Evolutionary conservation across 1,139 yeast species (phyloP).

Genomic region (Scheffersomyces quercinus): DNA sequence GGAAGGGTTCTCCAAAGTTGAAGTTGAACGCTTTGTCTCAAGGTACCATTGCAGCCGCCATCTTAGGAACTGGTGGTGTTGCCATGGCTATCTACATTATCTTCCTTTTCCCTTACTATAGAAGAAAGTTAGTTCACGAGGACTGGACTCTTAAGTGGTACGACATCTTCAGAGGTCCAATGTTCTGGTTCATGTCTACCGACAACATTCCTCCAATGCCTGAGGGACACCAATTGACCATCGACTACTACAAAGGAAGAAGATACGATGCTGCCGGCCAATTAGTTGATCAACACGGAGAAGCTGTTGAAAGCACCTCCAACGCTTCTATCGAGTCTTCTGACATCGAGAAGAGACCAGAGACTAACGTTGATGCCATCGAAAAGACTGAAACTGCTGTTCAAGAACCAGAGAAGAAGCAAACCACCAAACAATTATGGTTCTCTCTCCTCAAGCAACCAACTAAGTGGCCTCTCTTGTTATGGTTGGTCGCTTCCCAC

Average conservation of each 20-base stretch:
- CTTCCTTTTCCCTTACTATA: conserved; percentile 63
- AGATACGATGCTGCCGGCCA: conserved; percentile 33
- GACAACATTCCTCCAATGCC: conserved; percentile 70
- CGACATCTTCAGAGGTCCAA: conserved; percentile 60
- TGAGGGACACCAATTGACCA: conserved; percentile 52
- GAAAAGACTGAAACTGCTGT: conserved; percentile 10
- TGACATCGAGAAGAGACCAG: conserved; percentile 12
- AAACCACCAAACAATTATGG: conserved; percentile 46
- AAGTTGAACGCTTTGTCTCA: conserved; percentile 52
- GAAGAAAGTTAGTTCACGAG: conserved; percentile 57
- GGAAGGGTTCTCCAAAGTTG: conserved; percentile 76
- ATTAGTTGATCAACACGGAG: conserved; percentile 16
- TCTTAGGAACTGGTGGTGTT: conserved; percentile 64
- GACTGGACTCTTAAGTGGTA: conserved; percentile 71
- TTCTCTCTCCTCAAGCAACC: conserved; percentile 46
- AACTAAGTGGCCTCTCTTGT: conserved; percentile 51
- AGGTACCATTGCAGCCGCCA: conserved; percentile 54
- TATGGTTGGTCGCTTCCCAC: conserved; percentile 52
- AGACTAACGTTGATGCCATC: conserved; percentile 3
- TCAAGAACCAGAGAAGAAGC: conserved; percentile 18
- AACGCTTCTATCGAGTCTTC: conserved; percentile 4
- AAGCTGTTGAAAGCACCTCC: conserved; percentile 6
- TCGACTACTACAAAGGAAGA: conserved; percentile 69
- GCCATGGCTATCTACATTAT: conserved; percentile 52
- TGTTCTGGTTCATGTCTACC: conserved; percentile 53